phyloP scores from a whole-genome alignment of 352 stramenopile species.

The Phytophthora agathidicida region DNA sequence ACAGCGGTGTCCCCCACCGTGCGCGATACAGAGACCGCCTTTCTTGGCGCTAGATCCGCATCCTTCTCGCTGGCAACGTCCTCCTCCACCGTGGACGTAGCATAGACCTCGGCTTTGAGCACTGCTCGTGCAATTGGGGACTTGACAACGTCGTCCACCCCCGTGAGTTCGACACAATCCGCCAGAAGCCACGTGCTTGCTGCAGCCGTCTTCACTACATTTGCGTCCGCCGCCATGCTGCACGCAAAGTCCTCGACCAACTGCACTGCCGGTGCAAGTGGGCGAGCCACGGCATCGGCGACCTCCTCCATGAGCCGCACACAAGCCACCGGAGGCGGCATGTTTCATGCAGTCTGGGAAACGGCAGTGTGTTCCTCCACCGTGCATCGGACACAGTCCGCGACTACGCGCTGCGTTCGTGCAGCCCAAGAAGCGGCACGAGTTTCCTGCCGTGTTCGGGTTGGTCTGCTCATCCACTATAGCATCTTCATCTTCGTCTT shows the following conservation, averaged over 20 bases:
- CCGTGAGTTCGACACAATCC: constrained; percentile 85
- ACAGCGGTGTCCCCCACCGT: constrained; percentile 85
- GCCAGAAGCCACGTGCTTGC: constrained; percentile 79
- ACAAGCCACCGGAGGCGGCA: constrained; percentile 67
- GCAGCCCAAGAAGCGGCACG: constrained; percentile 34
- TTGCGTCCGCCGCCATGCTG: constrained; percentile 76
- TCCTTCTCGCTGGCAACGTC: constrained; percentile 71
- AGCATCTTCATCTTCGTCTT: constrained; percentile 29
- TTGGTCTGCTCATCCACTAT: constrained; percentile 5
- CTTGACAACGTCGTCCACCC: constrained; percentile 79
- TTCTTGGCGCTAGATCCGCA: constrained; percentile 88
- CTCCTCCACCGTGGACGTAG: constrained; percentile 84
- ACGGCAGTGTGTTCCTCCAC: constrained; percentile 65
- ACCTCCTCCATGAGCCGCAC: constrained; percentile 67
- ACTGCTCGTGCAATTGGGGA: constrained; percentile 77
- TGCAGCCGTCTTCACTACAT: constrained; percentile 66
- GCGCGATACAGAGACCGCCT: constrained; percentile 82
- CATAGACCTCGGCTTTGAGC: constrained; percentile 83
- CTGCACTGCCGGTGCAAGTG: constrained; percentile 55
- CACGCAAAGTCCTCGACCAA: constrained; percentile 67
- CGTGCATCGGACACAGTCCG: constrained; percentile 61
- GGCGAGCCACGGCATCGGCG: constrained; percentile 48
- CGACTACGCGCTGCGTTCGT: constrained; percentile 56
- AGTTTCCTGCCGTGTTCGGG: not conserved
- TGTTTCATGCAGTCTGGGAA: constrained; percentile 60